These are phyloP conservation scores for Nitzschia sp. DNA, from an alignment of 108 stramenopile species.

Conservation along the genomic window DNA sequence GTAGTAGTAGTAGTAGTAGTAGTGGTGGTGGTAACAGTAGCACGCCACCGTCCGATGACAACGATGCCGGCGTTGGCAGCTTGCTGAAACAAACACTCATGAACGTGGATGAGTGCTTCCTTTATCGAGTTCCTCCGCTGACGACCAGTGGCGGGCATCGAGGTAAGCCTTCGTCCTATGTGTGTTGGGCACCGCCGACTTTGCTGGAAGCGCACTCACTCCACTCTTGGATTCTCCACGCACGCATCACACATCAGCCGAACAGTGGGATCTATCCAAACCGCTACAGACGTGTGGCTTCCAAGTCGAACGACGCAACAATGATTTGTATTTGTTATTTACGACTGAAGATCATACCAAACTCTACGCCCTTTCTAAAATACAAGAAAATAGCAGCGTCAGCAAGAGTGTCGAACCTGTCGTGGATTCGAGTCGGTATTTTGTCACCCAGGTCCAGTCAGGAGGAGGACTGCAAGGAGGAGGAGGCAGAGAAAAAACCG, in stretches of 20 bases:
- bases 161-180: too few species aligned
- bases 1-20: background rate
- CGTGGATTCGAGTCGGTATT: constrained; percentile 55
- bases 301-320: constrained; percentile 45
- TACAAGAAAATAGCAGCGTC: background rate
- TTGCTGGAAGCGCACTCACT: too few species aligned
- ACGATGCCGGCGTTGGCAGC: background rate
- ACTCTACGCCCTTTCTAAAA: constrained; percentile 29
- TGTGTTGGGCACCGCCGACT: too few species aligned
- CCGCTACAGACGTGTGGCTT: constrained; percentile 67
- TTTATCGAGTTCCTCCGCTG: constrained; percentile 80
- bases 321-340: constrained; percentile 42
- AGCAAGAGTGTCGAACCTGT: constrained; percentile 37
- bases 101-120: constrained; percentile 70
- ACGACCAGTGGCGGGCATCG: constrained; percentile 62
- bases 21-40: background rate
- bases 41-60: background rate
- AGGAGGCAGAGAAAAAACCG: constrained; percentile 33
- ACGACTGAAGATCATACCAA: constrained; percentile 38
- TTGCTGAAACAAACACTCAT: constrained; percentile 58
- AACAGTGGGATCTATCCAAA: constrained; percentile 75
- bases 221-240: too few species aligned
- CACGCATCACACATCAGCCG: too few species aligned
- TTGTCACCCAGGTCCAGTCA: constrained; percentile 57
- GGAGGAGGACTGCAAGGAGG: background rate